Conservation (phyloP, 306 rosid species). For the Heteromeles arbutifolia region DNA sequence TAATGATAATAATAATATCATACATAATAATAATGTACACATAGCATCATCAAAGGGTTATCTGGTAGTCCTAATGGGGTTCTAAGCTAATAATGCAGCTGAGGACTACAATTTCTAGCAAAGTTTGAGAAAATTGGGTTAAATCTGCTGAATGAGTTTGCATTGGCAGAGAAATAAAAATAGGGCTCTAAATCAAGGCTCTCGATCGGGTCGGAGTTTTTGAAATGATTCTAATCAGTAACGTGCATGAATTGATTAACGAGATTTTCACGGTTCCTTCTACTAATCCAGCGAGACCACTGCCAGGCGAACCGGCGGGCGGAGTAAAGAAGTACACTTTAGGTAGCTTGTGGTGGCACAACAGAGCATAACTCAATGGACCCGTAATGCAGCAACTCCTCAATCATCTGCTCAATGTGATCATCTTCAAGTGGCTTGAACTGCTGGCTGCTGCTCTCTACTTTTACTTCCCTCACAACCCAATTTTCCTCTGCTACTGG, state of each 20-base stretch:
- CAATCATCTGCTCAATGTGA: slow-evolving; percentile 88
- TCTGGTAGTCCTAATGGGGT: slow-evolving; percentile 28
- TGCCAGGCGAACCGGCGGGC: neutral
- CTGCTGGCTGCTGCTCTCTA: slow-evolving; percentile 36
- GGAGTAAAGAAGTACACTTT: neutral
- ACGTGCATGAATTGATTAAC: neutral
- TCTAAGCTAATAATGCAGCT: neutral
- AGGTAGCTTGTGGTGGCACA: slow-evolving; percentile 21
- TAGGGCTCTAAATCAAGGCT: neutral
- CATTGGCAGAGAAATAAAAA: slow-evolving; percentile 14
- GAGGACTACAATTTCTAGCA: neutral
- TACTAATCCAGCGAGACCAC: neutral
- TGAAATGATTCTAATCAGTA: neutral
- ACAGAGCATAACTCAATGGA: slow-evolving; percentile 70
- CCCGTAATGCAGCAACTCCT: slow-evolving; percentile 75
- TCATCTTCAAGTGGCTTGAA: slow-evolving; percentile 64
- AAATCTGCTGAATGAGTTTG: slow-evolving; percentile 36
- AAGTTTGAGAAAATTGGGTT: slow-evolving; percentile 31
- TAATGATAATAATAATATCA: slow-evolving; percentile 10
- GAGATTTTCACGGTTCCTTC: neutral
- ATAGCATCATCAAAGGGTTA: slow-evolving; percentile 27
- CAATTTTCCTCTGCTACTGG: slow-evolving; percentile 22
- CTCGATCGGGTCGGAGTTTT: neutral
- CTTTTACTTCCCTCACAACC: slow-evolving; percentile 48
- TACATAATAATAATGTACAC: slow-evolving; percentile 22